Base-by-base conservation (phyloP, 2,329 filamentous ascomycete genomes). In the Beauveria medogensis region DNA sequence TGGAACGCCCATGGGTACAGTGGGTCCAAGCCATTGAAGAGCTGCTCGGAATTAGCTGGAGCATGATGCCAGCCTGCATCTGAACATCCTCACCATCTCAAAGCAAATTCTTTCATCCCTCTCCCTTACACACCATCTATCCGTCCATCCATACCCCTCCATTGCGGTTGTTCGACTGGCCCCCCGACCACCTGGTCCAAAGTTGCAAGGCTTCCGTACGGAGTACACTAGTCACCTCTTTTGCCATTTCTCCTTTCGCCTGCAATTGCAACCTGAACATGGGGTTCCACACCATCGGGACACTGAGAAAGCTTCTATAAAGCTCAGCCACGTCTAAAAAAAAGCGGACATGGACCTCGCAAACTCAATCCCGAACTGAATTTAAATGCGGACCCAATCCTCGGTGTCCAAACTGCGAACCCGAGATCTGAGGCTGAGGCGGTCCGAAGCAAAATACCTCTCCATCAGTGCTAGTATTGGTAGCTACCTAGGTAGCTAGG, bases 361-460 rank as follows among this genome's bases (percentile, higher is more conserved):
- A 50, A 58, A 41, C 24, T 51, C 44, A 58, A 50, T 51, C 34
- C 55, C 55, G 55, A 58, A 51, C 24, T 26, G 28, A 34, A 26
- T 37, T 34, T 58, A 58, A 56, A 58, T 50, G 55, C 55, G 55
- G 55, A 58, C 46, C 55, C 55, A 43, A 24, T 58, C 37, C 46
- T 58, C 55, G 55, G 55, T 58, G 55, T 58, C 34, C 55, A 41
- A 58, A 41, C 24, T 51, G 55, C 55, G 55, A 58, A 41, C 55
- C 55, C 55, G 55, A 58, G 43, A 50, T 50, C 55, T 57, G n/a
- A 37, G 34, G 28, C 43, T 28, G 20, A 12, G 7, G 43, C 26
- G n/a, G 44, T 37, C n/a, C 28, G 3, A 56, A 46, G 24, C 40
- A 34, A 46, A 41, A 48, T 34, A 41, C 14, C 30, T 43, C 34